A percentile compares a stretch with the other conserved stretches of the same genome.
phyloP scores from a whole-genome alignment of 2,329 filamentous ascomycete genomes.

The Aspergillus neoniger region DNA sequence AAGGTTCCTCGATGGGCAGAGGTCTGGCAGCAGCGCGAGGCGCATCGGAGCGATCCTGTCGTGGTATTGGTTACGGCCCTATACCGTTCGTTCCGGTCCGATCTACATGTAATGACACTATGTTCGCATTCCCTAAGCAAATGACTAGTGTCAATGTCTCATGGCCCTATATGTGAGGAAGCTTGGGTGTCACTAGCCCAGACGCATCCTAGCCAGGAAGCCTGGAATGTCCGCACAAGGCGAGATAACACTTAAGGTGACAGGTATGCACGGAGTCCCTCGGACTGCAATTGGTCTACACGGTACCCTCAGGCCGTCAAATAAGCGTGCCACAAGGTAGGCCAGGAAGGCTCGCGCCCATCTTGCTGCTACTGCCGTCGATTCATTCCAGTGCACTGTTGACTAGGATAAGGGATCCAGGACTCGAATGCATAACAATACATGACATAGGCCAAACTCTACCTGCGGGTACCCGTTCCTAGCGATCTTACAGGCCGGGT shows the following conservation, averaged over 20 bases:
- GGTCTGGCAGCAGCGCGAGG: not conserved
- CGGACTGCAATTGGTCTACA: not conserved
- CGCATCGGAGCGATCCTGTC: not conserved
- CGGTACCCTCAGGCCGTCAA: not conserved
- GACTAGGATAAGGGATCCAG: not conserved
- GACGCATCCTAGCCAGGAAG: not conserved
- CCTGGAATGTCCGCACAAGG: not conserved
- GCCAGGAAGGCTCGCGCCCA: not conserved
- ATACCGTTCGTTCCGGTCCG: not conserved
- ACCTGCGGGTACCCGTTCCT: not conserved
- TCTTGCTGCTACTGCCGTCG: not conserved
- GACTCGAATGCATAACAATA: conserved; percentile 1
- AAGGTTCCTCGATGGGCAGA: not conserved
- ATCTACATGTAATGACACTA: not conserved
- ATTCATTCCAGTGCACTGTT: not conserved
- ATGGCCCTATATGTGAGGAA: not conserved
- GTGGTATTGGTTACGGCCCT: not conserved
- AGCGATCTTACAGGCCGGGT: conserved; percentile 4
- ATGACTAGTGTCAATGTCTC: not conserved
- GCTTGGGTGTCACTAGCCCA: not conserved
- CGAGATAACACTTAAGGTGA: not conserved
- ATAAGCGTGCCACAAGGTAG: not conserved
- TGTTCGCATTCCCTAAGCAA: not conserved
- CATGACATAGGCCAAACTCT: not conserved
- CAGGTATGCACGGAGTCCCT: not conserved